Evolutionary conservation across 768 basidiomycete genomes (phyloP).

Genomic region (Boletus vinaceobasis): DNA sequence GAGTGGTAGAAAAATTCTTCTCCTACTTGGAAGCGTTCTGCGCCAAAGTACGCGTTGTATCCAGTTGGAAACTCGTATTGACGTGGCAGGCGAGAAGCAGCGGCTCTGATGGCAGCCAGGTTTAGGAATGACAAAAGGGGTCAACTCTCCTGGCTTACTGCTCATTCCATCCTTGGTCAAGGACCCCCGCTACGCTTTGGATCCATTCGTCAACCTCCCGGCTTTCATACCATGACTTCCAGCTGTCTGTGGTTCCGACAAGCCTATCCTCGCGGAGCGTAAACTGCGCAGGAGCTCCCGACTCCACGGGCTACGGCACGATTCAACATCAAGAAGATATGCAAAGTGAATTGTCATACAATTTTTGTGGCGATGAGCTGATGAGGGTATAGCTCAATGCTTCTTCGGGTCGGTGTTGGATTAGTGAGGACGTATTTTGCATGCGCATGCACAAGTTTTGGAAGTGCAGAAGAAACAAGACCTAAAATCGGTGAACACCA

Average conservation of each 20-base stretch:
- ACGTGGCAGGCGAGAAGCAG: slow-evolving; percentile 51
- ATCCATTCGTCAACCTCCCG: slow-evolving; percentile 93
- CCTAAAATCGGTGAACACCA: slow-evolving; percentile 44
- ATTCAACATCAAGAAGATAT: slow-evolving; percentile 4
- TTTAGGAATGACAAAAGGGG: not conserved
- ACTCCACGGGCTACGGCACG: slow-evolving; percentile 66
- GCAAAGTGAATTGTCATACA: slow-evolving; percentile 36
- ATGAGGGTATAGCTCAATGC: slow-evolving; percentile 74
- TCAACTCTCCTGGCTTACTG: slow-evolving; percentile 48
- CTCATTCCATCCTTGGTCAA: slow-evolving; percentile 86
- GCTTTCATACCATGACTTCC: slow-evolving; percentile 75
- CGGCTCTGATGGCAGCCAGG: slow-evolving; percentile 42
- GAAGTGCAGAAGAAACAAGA: slow-evolving; percentile 69
- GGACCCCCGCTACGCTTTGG: slow-evolving; percentile 81
- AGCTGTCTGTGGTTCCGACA: slow-evolving; percentile 70
- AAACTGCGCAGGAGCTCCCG: slow-evolving; percentile 60
- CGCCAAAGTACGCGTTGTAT: slow-evolving; percentile 77
- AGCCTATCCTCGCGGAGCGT: slow-evolving; percentile 73
- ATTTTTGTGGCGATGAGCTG: slow-evolving; percentile 85
- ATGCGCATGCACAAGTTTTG: slow-evolving; percentile 77
- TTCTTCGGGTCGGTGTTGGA: slow-evolving; percentile 46
- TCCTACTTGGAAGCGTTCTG: slow-evolving; percentile 78
- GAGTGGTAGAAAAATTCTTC: slow-evolving; percentile 88
- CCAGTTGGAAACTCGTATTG: slow-evolving; percentile 97
- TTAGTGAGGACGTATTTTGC: slow-evolving; percentile 63